Percentiles rank a stretch among this genome's conserved stretches.
phyloP scores from a whole-genome alignment of 2,329 filamentous ascomycete genomes.

The Penicillium sp. region DNA sequence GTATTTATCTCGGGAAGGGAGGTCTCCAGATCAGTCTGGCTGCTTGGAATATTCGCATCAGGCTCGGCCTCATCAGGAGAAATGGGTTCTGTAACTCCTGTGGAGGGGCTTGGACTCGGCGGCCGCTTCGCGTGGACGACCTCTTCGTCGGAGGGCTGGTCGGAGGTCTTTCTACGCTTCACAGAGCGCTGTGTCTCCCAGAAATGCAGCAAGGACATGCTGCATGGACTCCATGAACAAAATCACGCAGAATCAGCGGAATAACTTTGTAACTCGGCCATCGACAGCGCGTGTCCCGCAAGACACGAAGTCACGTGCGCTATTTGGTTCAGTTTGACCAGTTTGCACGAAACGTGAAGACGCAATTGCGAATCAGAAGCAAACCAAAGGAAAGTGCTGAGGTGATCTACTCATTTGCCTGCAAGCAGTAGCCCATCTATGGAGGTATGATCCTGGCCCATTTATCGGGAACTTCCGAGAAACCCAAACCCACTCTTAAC shows the following conservation, averaged over 20 bases:
- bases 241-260: not conserved
- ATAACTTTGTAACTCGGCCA: not conserved
- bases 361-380: not conserved
- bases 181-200: constrained; percentile 32
- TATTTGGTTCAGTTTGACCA: constrained; percentile 19
- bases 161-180: constrained; percentile 32
- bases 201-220: constrained; percentile 36
- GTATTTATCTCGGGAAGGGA: constrained; percentile 64
- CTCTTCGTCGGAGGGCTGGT: constrained; percentile 6
- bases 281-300: constrained; percentile 12
- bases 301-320: constrained; percentile 32
- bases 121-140: constrained; percentile 8
- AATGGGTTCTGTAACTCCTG: constrained; percentile 32
- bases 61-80: constrained; percentile 26
- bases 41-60: constrained; percentile 27
- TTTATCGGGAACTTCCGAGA: constrained; percentile 6
- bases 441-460: constrained; percentile 16
- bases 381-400: not conserved
- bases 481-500: not conserved
- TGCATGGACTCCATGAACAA: constrained; percentile 13
- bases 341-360: not conserved
- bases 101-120: constrained; percentile 30
- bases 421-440: constrained; percentile 2
- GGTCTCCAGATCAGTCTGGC: constrained; percentile 64
- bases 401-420: not conserved